Percentiles rank a stretch among this genome's conserved stretches.
Evolutionary conservation across 2,329 filamentous ascomycete genomes (phyloP).

Genomic region (Incumbomyces lentus): DNA sequence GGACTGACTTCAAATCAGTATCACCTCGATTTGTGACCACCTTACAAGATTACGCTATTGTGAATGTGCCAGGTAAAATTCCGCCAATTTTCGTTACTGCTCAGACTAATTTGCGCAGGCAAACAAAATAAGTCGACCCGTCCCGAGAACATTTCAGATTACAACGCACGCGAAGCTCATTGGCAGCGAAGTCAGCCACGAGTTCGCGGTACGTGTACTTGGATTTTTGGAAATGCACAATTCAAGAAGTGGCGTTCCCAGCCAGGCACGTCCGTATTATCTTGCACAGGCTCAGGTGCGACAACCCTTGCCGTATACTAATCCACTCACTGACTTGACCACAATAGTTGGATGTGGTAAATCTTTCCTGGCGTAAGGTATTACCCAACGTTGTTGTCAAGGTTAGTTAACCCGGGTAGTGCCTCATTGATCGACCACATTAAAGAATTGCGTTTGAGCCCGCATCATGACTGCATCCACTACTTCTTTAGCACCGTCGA

Average conservation of each 20-base stretch:
- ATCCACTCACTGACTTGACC: too few species aligned
- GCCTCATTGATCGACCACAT: neutral
- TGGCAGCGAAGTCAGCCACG: neutral
- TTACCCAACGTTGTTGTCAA: too few species aligned
- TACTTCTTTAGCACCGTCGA: neutral
- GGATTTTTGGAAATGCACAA: neutral
- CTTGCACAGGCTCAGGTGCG: neutral
- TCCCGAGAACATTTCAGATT: neutral
- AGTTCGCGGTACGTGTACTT: neutral
- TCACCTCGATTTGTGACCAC: too few species aligned
- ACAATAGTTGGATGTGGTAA: slow-evolving; percentile 1
- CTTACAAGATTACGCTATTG: too few species aligned
- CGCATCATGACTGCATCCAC: neutral
- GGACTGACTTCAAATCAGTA: too few species aligned
- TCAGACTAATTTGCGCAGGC: too few species aligned
- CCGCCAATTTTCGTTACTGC: too few species aligned
- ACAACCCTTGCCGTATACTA: too few species aligned
- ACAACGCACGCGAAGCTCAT: neutral
- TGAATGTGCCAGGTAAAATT: too few species aligned
- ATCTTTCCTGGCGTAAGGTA: slow-evolving; percentile 2
- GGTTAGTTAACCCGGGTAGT: too few species aligned
- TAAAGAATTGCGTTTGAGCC: neutral
- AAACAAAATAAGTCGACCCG: too few species aligned
- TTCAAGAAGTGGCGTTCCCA: neutral
- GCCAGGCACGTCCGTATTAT: neutral